Base-by-base conservation (phyloP, 1,284 basidiomycete species). In the Pseudozyma hubeiensis region DNA sequence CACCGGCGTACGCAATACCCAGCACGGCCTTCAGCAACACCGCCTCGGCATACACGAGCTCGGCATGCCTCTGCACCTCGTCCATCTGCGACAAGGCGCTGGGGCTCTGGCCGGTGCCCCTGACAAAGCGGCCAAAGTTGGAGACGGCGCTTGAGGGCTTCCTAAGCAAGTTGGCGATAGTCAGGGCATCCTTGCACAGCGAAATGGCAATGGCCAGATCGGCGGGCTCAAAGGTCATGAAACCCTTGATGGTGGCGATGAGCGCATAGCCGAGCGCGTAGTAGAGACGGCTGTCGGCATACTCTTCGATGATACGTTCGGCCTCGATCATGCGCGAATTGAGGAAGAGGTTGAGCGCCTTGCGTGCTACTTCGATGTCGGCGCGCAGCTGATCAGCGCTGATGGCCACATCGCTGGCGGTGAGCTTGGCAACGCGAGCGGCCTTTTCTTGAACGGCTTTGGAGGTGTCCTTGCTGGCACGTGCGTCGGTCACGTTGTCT, bases 211-310 rank as follows among this genome's bases (percentile, higher is more conserved):
- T 75, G 11, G 78, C 81, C 8, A 84, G 55, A 53, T 84, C 81
- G 19, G 73, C 67, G 13, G 80, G 82, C 53, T 84, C 81, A 50
- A 83, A 84, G 1, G 82, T 84, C 82, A 84, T 84, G 67, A 84
- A 78, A n/a, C 77, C 81, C 60, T 84, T 84, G 71, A 84, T 83
- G 29, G 79, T 78, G 14, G 80, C 77, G 31, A 84, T 82, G 30
- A 84, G 65, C 35, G 78, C 80, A 51, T 75, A 75, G 8, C 80
- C 82, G 53, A 84, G 72, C 4, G 82, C 81, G 47, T 83, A 81
- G 75, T 84, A 84, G 31, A 84, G 71, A 11, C 75, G 67, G 11
- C 40, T 51, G 58, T 83, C 81, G 10, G 80, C 73, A 53, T 79
- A 46, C 59, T 68, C 60, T 39, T 78, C 55, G 53, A 83, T 66